Conservation (phyloP, 2,329 filamentous ascomycete species). For the Hawksworthiomyces lignivorus region DNA sequence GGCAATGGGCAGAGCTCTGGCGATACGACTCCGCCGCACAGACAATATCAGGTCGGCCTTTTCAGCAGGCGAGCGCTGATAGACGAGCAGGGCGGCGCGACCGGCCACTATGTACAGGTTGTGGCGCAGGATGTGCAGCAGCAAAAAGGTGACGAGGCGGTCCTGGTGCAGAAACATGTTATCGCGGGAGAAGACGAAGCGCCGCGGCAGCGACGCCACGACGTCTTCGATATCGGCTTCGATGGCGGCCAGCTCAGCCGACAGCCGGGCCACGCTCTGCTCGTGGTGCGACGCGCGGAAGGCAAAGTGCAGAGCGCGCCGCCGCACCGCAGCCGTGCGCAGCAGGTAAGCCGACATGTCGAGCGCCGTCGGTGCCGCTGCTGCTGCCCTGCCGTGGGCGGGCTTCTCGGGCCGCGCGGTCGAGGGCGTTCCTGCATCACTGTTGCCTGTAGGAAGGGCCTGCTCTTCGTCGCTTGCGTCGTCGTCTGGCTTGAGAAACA, state of each 20-base stretch:
- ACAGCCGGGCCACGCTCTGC: constrained; percentile 6
- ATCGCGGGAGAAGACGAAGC: too few species aligned
- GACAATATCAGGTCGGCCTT: too few species aligned
- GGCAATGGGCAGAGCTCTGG: too few species aligned
- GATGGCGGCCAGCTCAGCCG: constrained; percentile 8
- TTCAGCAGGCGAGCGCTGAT: too few species aligned
- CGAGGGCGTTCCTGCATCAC: too few species aligned
- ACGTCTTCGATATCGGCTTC: constrained; percentile 11
- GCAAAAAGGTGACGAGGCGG: constrained; percentile 12
- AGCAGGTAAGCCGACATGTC: constrained; percentile 12
- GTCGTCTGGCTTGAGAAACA: background rate
- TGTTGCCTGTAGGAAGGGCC: too few species aligned
- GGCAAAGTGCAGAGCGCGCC: constrained; percentile 12
- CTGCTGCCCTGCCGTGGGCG: too few species aligned
- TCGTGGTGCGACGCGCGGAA: constrained; percentile 14
- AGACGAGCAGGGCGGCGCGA: constrained; percentile 9
- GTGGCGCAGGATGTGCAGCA: constrained; percentile 13
- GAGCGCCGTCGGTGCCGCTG: too few species aligned
- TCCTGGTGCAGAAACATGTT: too few species aligned
- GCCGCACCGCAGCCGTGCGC: constrained; percentile 10
- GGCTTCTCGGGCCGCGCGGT: too few species aligned
- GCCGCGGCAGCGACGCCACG: constrained; percentile 6
- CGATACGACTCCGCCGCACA: too few species aligned
- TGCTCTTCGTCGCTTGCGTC: too few species aligned
- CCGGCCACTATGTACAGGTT: constrained; percentile 13